phyloP scores from a whole-genome alignment of 352 stramenopile genomes.

The Plasmopara halstedii region DNA sequence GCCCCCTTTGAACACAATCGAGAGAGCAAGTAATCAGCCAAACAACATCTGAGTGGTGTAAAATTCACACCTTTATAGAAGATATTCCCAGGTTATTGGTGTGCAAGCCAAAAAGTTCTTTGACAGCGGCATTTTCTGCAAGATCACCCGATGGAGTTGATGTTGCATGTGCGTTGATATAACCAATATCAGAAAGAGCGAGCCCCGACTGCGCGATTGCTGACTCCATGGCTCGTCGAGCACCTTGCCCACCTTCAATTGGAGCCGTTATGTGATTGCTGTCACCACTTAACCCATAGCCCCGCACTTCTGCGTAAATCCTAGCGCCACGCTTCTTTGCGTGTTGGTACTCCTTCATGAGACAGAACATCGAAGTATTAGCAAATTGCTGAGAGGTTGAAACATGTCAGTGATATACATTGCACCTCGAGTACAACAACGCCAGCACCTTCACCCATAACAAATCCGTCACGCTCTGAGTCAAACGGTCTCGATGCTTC shows the following conservation, averaged over 20 bases:
- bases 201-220: conserved; percentile 80
- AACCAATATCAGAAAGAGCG: conserved; percentile 86
- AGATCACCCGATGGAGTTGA: conserved; percentile 96
- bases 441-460: conserved; percentile 89
- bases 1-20: conserved; percentile 38
- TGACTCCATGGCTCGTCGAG: conserved; percentile 85
- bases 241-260: conserved; percentile 57
- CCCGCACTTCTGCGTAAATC: conserved; percentile 93
- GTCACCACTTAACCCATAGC: conserved; percentile 94
- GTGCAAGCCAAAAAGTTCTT: conserved; percentile 68
- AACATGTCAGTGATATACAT: too few relatives aligned
- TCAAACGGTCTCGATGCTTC: conserved; percentile 95
- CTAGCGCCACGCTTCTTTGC: conserved; percentile 87
- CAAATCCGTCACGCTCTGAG: conserved; percentile 91
- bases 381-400: background rate
- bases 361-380: background rate
- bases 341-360: conserved; percentile 77
- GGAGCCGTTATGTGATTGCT: conserved; percentile 90
- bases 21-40: background rate
- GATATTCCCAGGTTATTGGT: conserved; percentile 54
- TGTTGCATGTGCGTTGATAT: conserved; percentile 98
- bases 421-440: conserved; percentile 62
- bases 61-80: conserved; percentile 63
- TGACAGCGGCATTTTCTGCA: conserved; percentile 90
- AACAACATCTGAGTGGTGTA: background rate